These are phyloP conservation scores for Klebsormidium nitens DNA, from an alignment of 139 green algal species.

Conservation along the genomic window DNA sequence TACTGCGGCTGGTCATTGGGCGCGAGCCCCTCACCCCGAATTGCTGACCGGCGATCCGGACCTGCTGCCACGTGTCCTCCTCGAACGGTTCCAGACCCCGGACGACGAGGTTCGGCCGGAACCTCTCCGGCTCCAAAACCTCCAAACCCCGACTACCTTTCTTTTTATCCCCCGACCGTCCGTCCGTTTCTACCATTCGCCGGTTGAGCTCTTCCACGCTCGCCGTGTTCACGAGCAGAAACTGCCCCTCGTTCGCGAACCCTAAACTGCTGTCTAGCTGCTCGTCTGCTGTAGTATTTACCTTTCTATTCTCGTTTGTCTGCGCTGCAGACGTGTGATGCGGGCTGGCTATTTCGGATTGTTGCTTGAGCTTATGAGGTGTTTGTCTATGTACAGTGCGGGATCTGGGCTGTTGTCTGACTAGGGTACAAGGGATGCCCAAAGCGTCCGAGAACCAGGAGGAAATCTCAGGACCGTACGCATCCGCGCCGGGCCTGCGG, in stretches of 20 bases:
- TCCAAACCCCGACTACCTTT: not conserved
- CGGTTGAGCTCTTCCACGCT: conserved; percentile 56
- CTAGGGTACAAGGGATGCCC: conserved; percentile 60
- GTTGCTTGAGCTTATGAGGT: too few relatives aligned
- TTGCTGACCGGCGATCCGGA: not conserved
- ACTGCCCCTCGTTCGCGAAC: conserved; percentile 83
- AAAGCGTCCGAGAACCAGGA: conserved; percentile 63
- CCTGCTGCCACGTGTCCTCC: not conserved
- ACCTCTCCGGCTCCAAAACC: not conserved
- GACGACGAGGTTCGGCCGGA: not conserved
- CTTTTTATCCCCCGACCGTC: not conserved
- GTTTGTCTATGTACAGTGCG: too few relatives aligned
- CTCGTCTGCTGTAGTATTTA: too few relatives aligned
- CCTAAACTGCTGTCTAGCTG: too few relatives aligned
- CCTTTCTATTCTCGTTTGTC: too few relatives aligned
- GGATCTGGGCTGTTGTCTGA: conserved; percentile 53
- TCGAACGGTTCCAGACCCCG: not conserved
- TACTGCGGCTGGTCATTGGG: too few relatives aligned
- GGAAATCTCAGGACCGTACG: conserved; percentile 22
- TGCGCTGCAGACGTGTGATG: too few relatives aligned
- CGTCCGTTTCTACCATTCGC: not conserved
- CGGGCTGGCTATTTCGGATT: too few relatives aligned
- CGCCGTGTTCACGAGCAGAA: conserved; percentile 54
- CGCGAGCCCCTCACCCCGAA: not conserved
- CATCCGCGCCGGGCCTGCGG: not conserved